A percentile compares a stretch with the other conserved stretches of the same genome.
Conservation (phyloP, 139 green algal species). For the Chlorella vulgaris region DNA sequence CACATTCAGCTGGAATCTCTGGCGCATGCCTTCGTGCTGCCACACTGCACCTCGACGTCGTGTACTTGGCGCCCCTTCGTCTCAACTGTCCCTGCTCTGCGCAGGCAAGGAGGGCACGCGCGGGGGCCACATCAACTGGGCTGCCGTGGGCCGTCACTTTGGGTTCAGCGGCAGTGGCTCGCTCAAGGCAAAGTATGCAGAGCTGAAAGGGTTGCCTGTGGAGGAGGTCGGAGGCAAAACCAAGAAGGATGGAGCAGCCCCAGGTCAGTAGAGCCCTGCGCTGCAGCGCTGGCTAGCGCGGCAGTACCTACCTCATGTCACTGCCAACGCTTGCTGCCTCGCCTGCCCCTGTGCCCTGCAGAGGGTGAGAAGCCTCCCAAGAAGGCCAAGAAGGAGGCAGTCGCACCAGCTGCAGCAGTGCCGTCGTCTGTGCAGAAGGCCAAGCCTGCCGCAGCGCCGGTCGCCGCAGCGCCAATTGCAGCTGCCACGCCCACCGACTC, state of each 20-base stretch:
- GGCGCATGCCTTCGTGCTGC: background rate
- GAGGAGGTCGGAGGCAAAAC: background rate
- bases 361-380: conserved; percentile 28
- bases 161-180: background rate
- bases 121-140: conserved; percentile 16
- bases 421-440: background rate
- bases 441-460: background rate
- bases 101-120: conserved; percentile 33
- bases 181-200: conserved; percentile 21
- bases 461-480: too few relatives aligned
- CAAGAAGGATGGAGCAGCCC: background rate
- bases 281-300: too few relatives aligned
- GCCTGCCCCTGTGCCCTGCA: background rate
- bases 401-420: background rate
- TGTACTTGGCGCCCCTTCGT: background rate
- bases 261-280: background rate
- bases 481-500: background rate
- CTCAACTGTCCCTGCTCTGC: background rate
- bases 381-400: conserved; percentile 25
- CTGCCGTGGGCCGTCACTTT: conserved; percentile 36
- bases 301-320: too few relatives aligned
- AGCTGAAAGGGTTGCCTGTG: background rate
- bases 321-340: too few relatives aligned
- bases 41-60: background rate
- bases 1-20: background rate